Evolutionary conservation across 805 yeast genomes (phyloP).

Genomic region (Spathaspora arborariae): DNA sequence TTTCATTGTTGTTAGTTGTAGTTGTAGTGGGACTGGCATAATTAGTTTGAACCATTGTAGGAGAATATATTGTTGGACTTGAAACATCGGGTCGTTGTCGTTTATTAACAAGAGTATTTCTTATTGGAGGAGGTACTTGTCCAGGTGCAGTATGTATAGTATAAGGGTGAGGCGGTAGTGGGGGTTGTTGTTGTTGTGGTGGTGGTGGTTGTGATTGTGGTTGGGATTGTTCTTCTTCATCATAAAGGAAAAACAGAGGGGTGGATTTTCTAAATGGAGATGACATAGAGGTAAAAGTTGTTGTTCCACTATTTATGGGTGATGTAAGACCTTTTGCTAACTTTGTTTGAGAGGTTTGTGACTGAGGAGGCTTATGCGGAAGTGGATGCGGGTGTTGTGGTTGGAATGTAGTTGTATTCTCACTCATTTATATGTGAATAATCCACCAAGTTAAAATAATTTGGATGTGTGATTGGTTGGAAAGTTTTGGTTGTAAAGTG

Average conservation of each 20-base stretch:
- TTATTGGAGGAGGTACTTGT: not conserved
- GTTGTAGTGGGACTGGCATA: not conserved
- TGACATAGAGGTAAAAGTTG: not conserved
- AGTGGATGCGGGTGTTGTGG: not conserved
- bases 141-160: not conserved
- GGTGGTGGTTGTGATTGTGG: constrained; percentile 1
- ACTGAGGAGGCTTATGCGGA: not conserved
- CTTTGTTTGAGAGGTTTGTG: not conserved
- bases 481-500: no score
- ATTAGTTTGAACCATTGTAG: not conserved
- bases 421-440: not conserved
- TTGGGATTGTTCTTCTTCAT: constrained; percentile 4
- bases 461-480: not conserved
- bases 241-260: constrained; percentile 3
- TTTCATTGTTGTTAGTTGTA: constrained; percentile 4
- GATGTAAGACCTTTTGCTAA: not conserved
- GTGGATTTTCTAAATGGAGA: not conserved
- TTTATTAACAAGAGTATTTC: not conserved
- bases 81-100: not conserved
- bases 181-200: no score
- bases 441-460: not conserved
- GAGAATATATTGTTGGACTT: not conserved
- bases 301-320: not conserved
- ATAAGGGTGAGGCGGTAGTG: constrained; percentile 1
- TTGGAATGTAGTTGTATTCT: not conserved